Evolutionary conservation across 345 rosid genomes (phyloP), one percentile per base, ranked within the genome.

Genomic region (Acer campestre): DNA sequence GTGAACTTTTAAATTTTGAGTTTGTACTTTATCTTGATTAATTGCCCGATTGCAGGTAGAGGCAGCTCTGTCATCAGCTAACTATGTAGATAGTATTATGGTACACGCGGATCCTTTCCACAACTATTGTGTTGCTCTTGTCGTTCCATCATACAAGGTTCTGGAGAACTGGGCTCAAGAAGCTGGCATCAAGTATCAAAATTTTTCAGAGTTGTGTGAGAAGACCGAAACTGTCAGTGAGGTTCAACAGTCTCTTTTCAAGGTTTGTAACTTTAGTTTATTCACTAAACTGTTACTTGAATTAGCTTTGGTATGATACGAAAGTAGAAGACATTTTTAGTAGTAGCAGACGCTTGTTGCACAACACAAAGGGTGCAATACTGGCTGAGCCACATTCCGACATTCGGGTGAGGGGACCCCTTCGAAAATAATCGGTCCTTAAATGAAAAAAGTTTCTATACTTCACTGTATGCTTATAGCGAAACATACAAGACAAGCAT

Each of bases 91-190:
- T 68, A 90, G 76, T 81, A 68, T 95, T 23, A 95, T 95, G 98
- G 90, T 92, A 59, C 75, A 89, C 51, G 98, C 90, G 0, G 93
- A 95, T 79, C 94, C 95, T 5, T 78, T 90, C 72, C 86, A 88
- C 79, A 92, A 40, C 82, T 89, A 82, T 61, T 90, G 95, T 77
- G 95, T 93, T 61, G 95, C 98, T 72, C 84, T 95, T 53, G 79
- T 95, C 20, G 94, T 92, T 81, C 90, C 95, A 48, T 72, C 90
- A 7, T 85, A n/a, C 2, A 86, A 82, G 84, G 85, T 48, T 2
- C 86, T 95, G 38, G 98, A 86, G 82, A 86, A 89, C 75, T 93
- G 97, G 98, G 98, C 95, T 17, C 82, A 65, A 25, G 90, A 79
- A 81, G 88, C 88, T 6, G 86, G 93, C 63, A 83, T 93, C 74